Percentiles rank a stretch among this genome's conserved stretches.
phyloP scores from a whole-genome alignment of 1,284 basidiomycete genomes.

The Ustilago shanxiensis region DNA sequence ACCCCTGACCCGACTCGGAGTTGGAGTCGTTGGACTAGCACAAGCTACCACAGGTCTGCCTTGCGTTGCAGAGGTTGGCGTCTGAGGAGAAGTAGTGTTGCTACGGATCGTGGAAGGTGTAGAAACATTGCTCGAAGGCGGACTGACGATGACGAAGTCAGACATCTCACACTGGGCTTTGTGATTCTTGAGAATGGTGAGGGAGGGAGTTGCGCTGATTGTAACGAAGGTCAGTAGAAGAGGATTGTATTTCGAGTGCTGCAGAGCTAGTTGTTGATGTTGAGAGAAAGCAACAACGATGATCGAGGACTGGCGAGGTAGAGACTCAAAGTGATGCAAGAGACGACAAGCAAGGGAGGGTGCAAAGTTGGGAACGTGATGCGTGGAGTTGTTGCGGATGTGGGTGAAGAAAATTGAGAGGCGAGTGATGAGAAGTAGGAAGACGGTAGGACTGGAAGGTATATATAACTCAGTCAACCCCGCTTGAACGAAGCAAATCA shows the following conservation, averaged over 20 bases:
- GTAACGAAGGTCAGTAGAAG: no score
- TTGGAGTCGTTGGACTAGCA: neutral
- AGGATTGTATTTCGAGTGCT: no score
- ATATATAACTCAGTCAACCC: no score
- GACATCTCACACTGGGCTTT: no score
- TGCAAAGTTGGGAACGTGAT: neutral
- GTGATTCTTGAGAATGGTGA: no score
- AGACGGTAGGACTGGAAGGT: no score
- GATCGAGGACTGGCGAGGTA: neutral
- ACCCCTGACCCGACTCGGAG: neutral
- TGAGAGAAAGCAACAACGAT: no score
- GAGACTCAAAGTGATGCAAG: neutral
- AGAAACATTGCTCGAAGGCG: neutral
- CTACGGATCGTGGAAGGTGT: neutral
- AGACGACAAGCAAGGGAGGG: no score
- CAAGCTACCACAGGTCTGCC: neutral
- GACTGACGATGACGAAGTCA: neutral
- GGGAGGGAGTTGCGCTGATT: no score
- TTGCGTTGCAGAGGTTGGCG: neutral
- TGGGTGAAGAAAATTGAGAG: neutral
- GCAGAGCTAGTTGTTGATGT: no score
- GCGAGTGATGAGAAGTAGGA: no score
- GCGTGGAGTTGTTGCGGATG: neutral
- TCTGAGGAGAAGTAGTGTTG: neutral
- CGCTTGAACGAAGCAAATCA: no score